phyloP scores from a whole-genome alignment of 306 rosid species.

The Trichosanthes cucumerina region DNA sequence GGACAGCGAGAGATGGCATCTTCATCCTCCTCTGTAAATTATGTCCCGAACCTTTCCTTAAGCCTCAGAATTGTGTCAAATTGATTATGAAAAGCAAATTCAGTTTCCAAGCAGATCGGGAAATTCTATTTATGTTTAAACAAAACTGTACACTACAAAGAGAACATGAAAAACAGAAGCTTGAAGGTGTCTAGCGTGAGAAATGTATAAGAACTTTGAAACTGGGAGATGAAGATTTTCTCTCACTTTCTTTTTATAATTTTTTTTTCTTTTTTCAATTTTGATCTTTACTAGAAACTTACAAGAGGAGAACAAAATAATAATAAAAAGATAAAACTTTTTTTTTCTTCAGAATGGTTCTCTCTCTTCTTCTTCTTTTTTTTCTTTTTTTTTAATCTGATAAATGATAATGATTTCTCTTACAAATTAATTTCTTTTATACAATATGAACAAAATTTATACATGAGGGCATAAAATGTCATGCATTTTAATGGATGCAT shows the following conservation, averaged over 20 bases:
- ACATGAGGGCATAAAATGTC: neutral
- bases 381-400: neutral
- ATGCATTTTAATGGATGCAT: neutral
- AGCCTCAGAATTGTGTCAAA: constrained; percentile 46
- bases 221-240: constrained; percentile 38
- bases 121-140: constrained; percentile 22
- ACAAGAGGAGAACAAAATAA: neutral
- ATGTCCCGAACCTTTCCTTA: constrained; percentile 31
- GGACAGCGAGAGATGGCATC: constrained; percentile 60
- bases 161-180: constrained; percentile 46
- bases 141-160: constrained; percentile 32
- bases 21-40: constrained; percentile 42
- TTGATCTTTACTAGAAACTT: neutral
- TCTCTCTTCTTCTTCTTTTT: neutral
- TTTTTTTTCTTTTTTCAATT: neutral
- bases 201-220: constrained; percentile 51
- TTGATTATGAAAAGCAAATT: constrained; percentile 69
- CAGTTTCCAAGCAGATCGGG: constrained; percentile 53
- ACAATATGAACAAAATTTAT: neutral
- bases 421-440: neutral
- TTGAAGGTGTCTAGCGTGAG: constrained; percentile 34
- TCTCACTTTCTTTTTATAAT: constrained; percentile 5
- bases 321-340: neutral
- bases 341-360: neutral
- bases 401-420: neutral